phyloP scores from a whole-genome alignment of 2,329 filamentous ascomycete genomes.

The Aspergillus sp. region DNA sequence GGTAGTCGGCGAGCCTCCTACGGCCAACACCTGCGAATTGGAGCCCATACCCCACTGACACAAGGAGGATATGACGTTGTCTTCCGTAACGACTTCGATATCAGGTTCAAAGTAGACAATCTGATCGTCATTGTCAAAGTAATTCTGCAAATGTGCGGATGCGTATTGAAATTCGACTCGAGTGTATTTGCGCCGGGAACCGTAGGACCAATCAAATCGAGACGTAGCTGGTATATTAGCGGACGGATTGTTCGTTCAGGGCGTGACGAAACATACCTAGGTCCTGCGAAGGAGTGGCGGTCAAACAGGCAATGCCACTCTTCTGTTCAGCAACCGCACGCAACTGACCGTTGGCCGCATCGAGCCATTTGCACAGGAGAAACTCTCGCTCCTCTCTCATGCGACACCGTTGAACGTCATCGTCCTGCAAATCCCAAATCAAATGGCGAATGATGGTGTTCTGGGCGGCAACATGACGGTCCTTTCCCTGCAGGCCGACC shows the following conservation, averaged over 20 bases:
- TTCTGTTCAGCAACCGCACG: slow-evolving; percentile 18
- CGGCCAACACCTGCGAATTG: slow-evolving; percentile 26
- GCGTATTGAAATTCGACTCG: slow-evolving; percentile 27
- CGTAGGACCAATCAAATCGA: slow-evolving; percentile 22
- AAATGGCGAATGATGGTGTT: slow-evolving; percentile 30
- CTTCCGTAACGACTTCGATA: slow-evolving; percentile 20
- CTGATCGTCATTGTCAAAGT: slow-evolving; percentile 31
- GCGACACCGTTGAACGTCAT: slow-evolving; percentile 21
- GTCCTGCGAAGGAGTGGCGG: slow-evolving; percentile 23
- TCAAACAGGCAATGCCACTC: slow-evolving; percentile 26
- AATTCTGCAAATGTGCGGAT: slow-evolving; percentile 30
- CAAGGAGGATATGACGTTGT: slow-evolving; percentile 21
- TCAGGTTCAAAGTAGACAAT: slow-evolving; percentile 23
- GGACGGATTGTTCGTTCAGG: not conserved
- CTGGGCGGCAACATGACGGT: slow-evolving; percentile 27
- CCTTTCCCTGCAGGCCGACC: slow-evolving; percentile 24
- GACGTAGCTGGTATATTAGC: slow-evolving; percentile 15
- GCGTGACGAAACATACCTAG: slow-evolving; percentile 19
- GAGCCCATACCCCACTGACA: slow-evolving; percentile 28
- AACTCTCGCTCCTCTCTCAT: slow-evolving; percentile 19
- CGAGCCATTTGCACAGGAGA: slow-evolving; percentile 21
- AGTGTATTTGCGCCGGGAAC: slow-evolving; percentile 29
- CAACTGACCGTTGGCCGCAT: slow-evolving; percentile 18
- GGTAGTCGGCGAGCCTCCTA: slow-evolving; percentile 23
- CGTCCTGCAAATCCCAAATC: slow-evolving; percentile 33